Evolutionary conservation across 305 asterid species (phyloP), one percentile per base, ranked within the genome.

Genomic region (Fraxinus albicans): DNA sequence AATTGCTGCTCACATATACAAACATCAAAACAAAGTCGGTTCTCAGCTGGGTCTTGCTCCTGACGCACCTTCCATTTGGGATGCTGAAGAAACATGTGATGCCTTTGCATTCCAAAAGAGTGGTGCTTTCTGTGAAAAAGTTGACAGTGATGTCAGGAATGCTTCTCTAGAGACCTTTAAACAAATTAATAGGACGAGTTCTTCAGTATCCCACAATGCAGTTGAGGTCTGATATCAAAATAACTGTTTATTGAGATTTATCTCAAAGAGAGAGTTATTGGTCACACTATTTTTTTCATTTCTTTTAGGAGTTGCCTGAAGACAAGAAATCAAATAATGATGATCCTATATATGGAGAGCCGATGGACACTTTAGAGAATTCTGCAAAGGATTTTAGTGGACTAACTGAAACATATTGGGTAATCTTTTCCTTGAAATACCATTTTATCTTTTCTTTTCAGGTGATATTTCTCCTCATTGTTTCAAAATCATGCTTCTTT

Each of bases 71-170:
- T 92, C 97, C 72, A 92, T 96, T 83, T 96, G 96, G 98, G 97
- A 95, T 81, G 97, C 94, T 84, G 99, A 96, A 89, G 99, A 95
- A 89, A 94, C 99, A 29, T 89, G 99, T 78, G 99, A 96, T 90
- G 98, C 93, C 78, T 96, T 96, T 82, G 83, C 95, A 79, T 96
- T 96, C 89, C 94, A 88, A 84, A 91, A 83, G 83, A 84, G 83
- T 53, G 70, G 85, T 33, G 82, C 89, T 82, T 88, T 83, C 82
- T 72, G 85, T 74, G 85, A 74, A 74, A 83, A 85, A 77, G 81
- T 73, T 79, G 87, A 78, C 29, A 73, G 72, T 81, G 80, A 88
- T 77, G 76, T 84, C 47, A 77, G 78, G 70, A 81, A 85, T 77
- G 84, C 83, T 82, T 84, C 86, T 76, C 69, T 76, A 72, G 89